A percentile compares a stretch with the other conserved stretches of the same genome.
phyloP scores from a whole-genome alignment of 495 filamentous ascomycete species.

The Immersiella caudata region DNA sequence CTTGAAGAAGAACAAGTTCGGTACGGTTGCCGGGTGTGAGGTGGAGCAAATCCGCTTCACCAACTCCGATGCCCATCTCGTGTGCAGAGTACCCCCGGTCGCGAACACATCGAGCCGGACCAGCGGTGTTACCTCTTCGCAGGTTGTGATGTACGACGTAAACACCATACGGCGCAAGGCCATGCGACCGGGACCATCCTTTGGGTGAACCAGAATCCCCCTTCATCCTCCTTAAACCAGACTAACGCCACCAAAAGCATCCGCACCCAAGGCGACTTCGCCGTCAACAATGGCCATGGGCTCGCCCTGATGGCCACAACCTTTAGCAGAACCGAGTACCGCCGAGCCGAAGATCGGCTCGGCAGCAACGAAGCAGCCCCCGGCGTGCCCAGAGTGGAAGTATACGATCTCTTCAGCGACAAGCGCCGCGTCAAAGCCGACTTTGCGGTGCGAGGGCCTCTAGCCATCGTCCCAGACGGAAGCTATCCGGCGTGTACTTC shows the following conservation, averaged over 20 bases:
- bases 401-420: slow-evolving; percentile 17
- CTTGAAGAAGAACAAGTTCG: slow-evolving; percentile 5
- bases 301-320: neutral
- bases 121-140: slow-evolving; percentile 1
- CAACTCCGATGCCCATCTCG: slow-evolving; percentile 23
- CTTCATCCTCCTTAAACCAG: too few species aligned
- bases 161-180: neutral
- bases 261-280: slow-evolving; percentile 17
- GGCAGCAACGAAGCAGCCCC: too few species aligned
- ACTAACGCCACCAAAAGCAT: neutral
- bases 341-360: neutral
- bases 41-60: slow-evolving; percentile 23
- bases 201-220: too few species aligned
- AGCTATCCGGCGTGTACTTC: slow-evolving; percentile 19
- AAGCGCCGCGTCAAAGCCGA: slow-evolving; percentile 19
- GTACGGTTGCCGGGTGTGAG: slow-evolving; percentile 16
- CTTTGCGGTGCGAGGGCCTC: slow-evolving; percentile 22
- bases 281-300: neutral
- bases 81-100: slow-evolving; percentile 5
- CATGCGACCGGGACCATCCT: neutral
- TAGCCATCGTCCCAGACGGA: slow-evolving; percentile 26
- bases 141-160: slow-evolving; percentile 12
- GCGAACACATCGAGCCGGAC: neutral
- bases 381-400: slow-evolving; percentile 18
- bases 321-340: neutral